Evolutionary conservation across 768 basidiomycete genomes (phyloP).

Genomic region (Collybiopsis luxurians): DNA sequence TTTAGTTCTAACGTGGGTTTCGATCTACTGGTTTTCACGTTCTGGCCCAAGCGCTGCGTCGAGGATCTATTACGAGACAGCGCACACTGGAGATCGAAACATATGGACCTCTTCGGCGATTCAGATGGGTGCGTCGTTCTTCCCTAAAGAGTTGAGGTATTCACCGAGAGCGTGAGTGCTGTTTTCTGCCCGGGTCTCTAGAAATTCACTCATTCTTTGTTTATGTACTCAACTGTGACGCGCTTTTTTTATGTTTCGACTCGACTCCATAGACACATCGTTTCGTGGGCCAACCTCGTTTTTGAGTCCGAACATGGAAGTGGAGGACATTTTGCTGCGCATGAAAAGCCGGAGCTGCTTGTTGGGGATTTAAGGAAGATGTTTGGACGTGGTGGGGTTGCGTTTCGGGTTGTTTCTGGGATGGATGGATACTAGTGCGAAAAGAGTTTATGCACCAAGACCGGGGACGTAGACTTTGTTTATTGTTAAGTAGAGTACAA

Average conservation of each 20-base stretch:
- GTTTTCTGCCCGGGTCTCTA: too few relatives aligned
- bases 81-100: not conserved
- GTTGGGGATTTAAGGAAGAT: constrained; percentile 33
- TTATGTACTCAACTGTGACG: not conserved
- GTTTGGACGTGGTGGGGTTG: constrained; percentile 34
- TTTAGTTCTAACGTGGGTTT: constrained; percentile 25
- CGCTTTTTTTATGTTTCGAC: not conserved
- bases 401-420: constrained; percentile 27
- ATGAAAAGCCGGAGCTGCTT: constrained; percentile 14
- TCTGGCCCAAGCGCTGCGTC: constrained; percentile 21
- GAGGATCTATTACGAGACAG: constrained; percentile 15
- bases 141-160: not conserved
- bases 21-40: constrained; percentile 27
- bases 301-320: constrained; percentile 1
- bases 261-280: not conserved
- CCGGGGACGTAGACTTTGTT: too few relatives aligned
- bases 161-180: not conserved
- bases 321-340: constrained; percentile 11
- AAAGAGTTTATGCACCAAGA: too few relatives aligned
- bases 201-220: too few relatives aligned
- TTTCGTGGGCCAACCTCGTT: not conserved
- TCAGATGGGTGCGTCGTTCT: not conserved
- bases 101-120: not conserved
- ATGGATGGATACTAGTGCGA: constrained; percentile 21
- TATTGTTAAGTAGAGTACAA: too few relatives aligned